Conservation (phyloP, 1,139 yeast genomes). For the Scheffersomyces titani region DNA sequence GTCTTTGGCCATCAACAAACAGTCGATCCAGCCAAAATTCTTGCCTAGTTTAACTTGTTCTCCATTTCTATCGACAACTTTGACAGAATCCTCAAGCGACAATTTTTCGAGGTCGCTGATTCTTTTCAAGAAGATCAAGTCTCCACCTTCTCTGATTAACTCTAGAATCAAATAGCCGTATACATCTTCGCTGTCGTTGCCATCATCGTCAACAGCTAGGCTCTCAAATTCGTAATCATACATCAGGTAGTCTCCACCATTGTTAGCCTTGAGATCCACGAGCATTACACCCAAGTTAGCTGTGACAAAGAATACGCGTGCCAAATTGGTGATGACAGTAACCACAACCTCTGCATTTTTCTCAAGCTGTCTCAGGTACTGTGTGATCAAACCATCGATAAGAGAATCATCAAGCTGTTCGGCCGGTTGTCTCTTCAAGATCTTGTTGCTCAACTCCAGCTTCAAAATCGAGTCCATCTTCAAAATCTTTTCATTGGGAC, state of each 20-base stretch:
- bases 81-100: slow-evolving; percentile 30
- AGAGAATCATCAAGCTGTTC: slow-evolving; percentile 35
- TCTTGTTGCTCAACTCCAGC: slow-evolving; percentile 34
- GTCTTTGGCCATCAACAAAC: slow-evolving; percentile 45
- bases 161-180: slow-evolving; percentile 69
- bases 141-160: slow-evolving; percentile 55
- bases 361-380: slow-evolving; percentile 35
- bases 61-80: slow-evolving; percentile 39
- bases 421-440: slow-evolving; percentile 20
- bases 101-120: slow-evolving; percentile 24
- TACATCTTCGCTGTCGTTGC: slow-evolving; percentile 27
- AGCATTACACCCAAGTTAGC: slow-evolving; percentile 38
- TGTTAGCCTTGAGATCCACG: slow-evolving; percentile 49
- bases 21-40: slow-evolving; percentile 49
- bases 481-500: slow-evolving; percentile 40
- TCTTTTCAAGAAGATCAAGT: slow-evolving; percentile 59
- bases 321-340: slow-evolving; percentile 51
- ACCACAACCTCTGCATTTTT: slow-evolving; percentile 39
- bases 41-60: slow-evolving; percentile 36
- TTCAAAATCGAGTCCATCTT: slow-evolving; percentile 43
- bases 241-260: slow-evolving; percentile 68
- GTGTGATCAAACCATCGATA: slow-evolving; percentile 44
- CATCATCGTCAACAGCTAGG: slow-evolving; percentile 39
- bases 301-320: slow-evolving; percentile 46
- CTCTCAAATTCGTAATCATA: slow-evolving; percentile 72